Conservation (phyloP, 73 alveolate genomes). For the Stentor coeruleus region DNA sequence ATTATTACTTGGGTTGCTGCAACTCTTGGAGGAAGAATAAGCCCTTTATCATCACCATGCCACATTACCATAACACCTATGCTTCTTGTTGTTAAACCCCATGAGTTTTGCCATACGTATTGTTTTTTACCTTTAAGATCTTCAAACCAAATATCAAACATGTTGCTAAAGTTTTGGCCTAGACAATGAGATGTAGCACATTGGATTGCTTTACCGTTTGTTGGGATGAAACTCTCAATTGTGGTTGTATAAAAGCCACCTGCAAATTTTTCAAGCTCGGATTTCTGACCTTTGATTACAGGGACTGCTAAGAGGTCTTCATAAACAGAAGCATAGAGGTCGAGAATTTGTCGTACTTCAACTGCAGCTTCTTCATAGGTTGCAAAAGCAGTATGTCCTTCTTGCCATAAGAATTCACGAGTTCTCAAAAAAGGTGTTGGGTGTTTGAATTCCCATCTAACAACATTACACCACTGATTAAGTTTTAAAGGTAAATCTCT, state of each 20-base stretch:
- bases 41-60: slow-evolving; percentile 99
- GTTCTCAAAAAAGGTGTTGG: slow-evolving; percentile 99
- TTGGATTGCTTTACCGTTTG: slow-evolving; percentile 98
- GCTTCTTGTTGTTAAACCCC: slow-evolving; percentile 99
- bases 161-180: slow-evolving; percentile 99
- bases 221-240: slow-evolving; percentile 94
- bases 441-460: slow-evolving; percentile 99
- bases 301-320: slow-evolving; percentile 98
- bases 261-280: slow-evolving; percentile 98
- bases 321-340: slow-evolving; percentile 87
- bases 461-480: slow-evolving; percentile 99
- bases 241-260: slow-evolving; percentile 97
- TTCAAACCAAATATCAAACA: slow-evolving; percentile 94
- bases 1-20: slow-evolving; percentile 96
- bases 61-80: slow-evolving; percentile 95
- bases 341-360: slow-evolving; percentile 83
- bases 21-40: slow-evolving; percentile 98
- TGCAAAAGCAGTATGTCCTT: slow-evolving; percentile 99
- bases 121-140: slow-evolving; percentile 87
- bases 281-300: slow-evolving; percentile 93
- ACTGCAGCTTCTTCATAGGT: slow-evolving; percentile 94
- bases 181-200: slow-evolving; percentile 99
- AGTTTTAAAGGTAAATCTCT: slow-evolving; percentile 97
- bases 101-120: slow-evolving; percentile 94
- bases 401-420: slow-evolving; percentile 99